Conservation (phyloP, 2,329 filamentous ascomycete species). For the Gnomoniopsis sp. region DNA sequence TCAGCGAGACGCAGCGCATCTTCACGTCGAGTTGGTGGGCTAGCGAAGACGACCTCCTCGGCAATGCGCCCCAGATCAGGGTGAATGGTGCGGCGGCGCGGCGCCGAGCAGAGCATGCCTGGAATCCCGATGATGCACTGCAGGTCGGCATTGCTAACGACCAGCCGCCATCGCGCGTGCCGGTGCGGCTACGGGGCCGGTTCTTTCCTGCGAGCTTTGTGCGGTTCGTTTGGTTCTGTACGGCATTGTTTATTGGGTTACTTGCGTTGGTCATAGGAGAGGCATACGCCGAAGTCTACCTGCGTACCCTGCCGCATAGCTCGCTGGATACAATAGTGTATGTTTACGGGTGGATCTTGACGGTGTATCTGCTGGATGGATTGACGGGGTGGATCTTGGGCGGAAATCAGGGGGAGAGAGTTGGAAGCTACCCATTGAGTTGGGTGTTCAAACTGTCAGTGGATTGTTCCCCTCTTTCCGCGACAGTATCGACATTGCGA, state of each 20-base stretch:
- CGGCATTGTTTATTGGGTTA: conserved; percentile 59
- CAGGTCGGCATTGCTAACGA: conserved; percentile 24
- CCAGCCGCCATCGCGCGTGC: conserved; percentile 22
- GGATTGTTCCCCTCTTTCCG: neutral
- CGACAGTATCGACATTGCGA: neutral
- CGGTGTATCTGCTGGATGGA: conserved; percentile 61
- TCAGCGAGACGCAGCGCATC: conserved; percentile 65
- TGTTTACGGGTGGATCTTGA: conserved; percentile 67
- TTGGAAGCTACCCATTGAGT: conserved; percentile 66
- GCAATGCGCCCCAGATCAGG: conserved; percentile 38
- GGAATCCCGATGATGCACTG: conserved; percentile 26
- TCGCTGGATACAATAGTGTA: conserved; percentile 66
- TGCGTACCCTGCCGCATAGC: conserved; percentile 63
- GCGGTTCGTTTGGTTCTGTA: conserved; percentile 67
- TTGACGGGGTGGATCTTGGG: conserved; percentile 66
- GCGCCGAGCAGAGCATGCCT: conserved; percentile 35
- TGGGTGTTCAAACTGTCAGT: conserved; percentile 68
- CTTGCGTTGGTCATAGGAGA: conserved; percentile 66
- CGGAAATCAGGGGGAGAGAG: conserved; percentile 61
- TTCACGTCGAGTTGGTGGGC: conserved; percentile 66
- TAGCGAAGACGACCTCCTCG: conserved; percentile 49
- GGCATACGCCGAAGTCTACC: conserved; percentile 66
- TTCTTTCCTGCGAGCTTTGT: conserved; percentile 67
- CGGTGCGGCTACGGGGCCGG: conserved; percentile 42
- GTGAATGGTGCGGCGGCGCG: conserved; percentile 36